Percentiles rank a stretch among this genome's conserved stretches.
These are phyloP conservation scores for Populus pruinosa DNA, from an alignment of 345 rosid genomes.

Conservation along the genomic window DNA sequence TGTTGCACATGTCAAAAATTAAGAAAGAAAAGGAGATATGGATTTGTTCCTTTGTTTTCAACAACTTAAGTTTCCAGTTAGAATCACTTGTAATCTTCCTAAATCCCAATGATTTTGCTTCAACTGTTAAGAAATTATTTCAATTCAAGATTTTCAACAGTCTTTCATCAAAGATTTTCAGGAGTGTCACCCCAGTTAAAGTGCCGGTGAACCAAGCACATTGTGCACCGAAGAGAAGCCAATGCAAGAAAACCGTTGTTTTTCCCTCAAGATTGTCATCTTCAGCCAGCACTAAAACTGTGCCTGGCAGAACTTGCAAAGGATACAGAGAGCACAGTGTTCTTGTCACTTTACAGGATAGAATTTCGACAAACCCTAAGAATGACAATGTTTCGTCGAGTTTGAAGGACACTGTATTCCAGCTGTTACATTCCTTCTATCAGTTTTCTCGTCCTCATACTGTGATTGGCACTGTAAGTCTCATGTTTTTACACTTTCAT, in stretches of 20 bases:
- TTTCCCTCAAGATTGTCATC: not conserved
- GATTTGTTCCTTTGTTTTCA: too few species aligned
- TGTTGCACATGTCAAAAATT: too few species aligned
- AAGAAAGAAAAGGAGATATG: too few species aligned
- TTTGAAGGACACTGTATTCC: not conserved
- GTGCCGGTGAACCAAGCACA: not conserved
- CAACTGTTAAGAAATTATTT: not conserved
- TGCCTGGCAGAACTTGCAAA: not conserved
- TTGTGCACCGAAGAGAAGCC: not conserved
- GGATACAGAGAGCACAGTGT: not conserved
- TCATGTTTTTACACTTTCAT: not conserved
- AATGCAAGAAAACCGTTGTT: not conserved
- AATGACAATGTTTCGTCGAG: not conserved
- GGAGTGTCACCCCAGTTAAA: not conserved
- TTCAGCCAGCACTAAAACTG: not conserved
- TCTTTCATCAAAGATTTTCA: not conserved
- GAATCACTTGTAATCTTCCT: too few species aligned
- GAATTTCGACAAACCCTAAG: not conserved
- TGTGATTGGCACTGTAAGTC: slow-evolving; percentile 35
- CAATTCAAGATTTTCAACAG: not conserved
- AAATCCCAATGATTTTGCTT: too few species aligned
- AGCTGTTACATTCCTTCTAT: slow-evolving; percentile 14
- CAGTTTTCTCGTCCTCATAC: slow-evolving; percentile 40
- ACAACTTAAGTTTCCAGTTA: too few species aligned
- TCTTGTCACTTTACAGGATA: not conserved